Percentiles rank a stretch among this genome's conserved stretches.
Evolutionary conservation across 192 early-diverging fungal species (phyloP).

Genomic region (Physocladia obscura): DNA sequence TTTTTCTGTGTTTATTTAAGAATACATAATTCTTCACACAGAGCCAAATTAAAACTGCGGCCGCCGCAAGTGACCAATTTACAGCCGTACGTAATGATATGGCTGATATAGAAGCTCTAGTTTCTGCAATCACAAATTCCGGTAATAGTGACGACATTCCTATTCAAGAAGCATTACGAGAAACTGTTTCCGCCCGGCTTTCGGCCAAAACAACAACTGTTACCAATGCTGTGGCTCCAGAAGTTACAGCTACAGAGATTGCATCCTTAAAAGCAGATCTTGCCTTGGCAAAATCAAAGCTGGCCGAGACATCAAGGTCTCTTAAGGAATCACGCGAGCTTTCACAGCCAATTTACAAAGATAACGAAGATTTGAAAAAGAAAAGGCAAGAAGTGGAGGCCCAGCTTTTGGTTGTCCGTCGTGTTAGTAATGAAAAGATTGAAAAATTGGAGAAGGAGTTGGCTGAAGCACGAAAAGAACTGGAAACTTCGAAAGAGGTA

Average conservation of each 20-base stretch:
- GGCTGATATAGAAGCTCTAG: not conserved
- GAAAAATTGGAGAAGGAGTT: slow-evolving; percentile 13
- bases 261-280: slow-evolving; percentile 21
- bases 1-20: too few species aligned
- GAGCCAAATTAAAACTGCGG: not conserved
- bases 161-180: not conserved
- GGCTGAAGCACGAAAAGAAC: not conserved
- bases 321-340: slow-evolving; percentile 28
- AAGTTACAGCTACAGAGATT: not conserved
- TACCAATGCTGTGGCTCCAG: not conserved
- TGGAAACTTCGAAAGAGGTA: slow-evolving; percentile 2
- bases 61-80: not conserved
- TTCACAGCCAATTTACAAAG: not conserved
- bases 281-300: not conserved
- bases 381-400: slow-evolving; percentile 18
- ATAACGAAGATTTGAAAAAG: slow-evolving; percentile 23
- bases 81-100: not conserved
- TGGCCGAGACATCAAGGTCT: slow-evolving; percentile 2
- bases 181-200: too few species aligned
- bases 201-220: too few species aligned
- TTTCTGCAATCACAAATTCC: not conserved
- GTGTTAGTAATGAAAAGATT: not conserved
- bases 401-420: not conserved
- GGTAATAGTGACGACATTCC: too few species aligned
- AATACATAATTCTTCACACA: too few species aligned